Evolutionary conservation across 2,329 filamentous ascomycete species (phyloP).

Genomic region (Fusarium floridanum): DNA sequence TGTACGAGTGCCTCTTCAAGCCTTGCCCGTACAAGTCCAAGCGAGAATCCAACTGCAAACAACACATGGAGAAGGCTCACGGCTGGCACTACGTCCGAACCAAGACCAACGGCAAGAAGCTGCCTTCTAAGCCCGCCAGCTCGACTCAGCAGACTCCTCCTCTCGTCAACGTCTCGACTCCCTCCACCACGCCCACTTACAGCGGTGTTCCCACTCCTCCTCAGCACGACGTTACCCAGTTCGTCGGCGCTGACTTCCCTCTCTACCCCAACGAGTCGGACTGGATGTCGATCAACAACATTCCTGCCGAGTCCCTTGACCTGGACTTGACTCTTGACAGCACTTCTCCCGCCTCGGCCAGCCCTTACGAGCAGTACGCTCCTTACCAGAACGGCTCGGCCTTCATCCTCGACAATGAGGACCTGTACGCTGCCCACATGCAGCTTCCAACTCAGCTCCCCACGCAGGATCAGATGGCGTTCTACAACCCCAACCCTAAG

Average conservation of each 20-base stretch:
- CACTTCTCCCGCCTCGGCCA: constrained; percentile 54
- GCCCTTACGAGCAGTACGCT: constrained; percentile 66
- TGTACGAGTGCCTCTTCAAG: constrained; percentile 86
- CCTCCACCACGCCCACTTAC: constrained; percentile 64
- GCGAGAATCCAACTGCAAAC: constrained; percentile 96
- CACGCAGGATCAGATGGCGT: constrained; percentile 50
- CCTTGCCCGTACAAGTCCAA: constrained; percentile 95
- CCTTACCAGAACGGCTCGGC: constrained; percentile 72
- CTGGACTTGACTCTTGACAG: constrained; percentile 57
- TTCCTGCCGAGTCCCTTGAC: constrained; percentile 53
- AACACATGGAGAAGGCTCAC: constrained; percentile 98
- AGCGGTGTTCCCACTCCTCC: constrained; percentile 71
- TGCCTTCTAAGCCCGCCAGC: constrained; percentile 58
- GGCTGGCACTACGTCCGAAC: constrained; percentile 91
- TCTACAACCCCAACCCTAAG: constrained; percentile 57
- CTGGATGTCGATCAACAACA: constrained; percentile 55
- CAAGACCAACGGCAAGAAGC: constrained; percentile 87
- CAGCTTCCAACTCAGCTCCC: constrained; percentile 66
- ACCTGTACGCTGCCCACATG: constrained; percentile 71
- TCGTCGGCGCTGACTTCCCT: constrained; percentile 60
- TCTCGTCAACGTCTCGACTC: constrained; percentile 72
- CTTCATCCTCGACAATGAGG: constrained; percentile 72
- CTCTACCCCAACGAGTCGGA: constrained; percentile 62
- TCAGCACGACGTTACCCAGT: constrained; percentile 58
- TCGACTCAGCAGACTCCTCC: constrained; percentile 68